Base-by-base conservation (phyloP, 805 yeast species). In the Millerozyma miso region DNA sequence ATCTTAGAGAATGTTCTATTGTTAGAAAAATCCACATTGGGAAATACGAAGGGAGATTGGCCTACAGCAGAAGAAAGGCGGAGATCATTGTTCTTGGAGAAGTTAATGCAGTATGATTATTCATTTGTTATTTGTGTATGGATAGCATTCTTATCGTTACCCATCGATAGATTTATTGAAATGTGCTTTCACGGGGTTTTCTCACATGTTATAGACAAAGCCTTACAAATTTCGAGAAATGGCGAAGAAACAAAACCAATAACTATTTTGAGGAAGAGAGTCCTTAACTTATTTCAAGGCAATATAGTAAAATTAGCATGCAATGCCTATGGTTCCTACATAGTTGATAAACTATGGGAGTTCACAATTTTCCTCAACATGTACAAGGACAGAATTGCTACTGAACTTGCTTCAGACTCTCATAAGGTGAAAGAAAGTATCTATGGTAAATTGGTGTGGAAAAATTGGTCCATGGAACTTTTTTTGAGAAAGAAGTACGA, bases 381-480 rank as follows among this genome's bases (percentile, higher is more conserved):
- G 71, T 88, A 84, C 61, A 85, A 95, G 53, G 98, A 91, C 58
- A 76, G 91, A 51, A 76, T 91, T 46, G 97, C 95, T 0, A 74
- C 75, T 18, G 83, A 81, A 45, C 66, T 91, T 46, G 55, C 69
- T 19, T 73, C 69, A 14, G 76, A 81, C 35, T 76, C 82, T 33
- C 83, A 79, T 32, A 72, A 74, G 47, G 85, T 93, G 35, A 89
- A 93, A 67, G 88, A 83, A 47, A 86, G 96, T 57, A 77, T 71
- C 10, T 93, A 91, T 56, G 99, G 99, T 31, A 79, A 83, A 58
- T 75, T 81, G 53, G 98, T 93, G 1, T 93, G 97, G 98, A 87
- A 84, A 60, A 91, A 91, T 61, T 93, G 97, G 97, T 67, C 77
- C 23, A 76, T 91, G 83, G 98, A 93, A 59, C 65, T 82, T 53